A percentile compares a stretch with the other conserved stretches of the same genome.
These are phyloP conservation scores for Pholiota molesta DNA, from an alignment of 768 basidiomycete genomes.

Conservation along the genomic window DNA sequence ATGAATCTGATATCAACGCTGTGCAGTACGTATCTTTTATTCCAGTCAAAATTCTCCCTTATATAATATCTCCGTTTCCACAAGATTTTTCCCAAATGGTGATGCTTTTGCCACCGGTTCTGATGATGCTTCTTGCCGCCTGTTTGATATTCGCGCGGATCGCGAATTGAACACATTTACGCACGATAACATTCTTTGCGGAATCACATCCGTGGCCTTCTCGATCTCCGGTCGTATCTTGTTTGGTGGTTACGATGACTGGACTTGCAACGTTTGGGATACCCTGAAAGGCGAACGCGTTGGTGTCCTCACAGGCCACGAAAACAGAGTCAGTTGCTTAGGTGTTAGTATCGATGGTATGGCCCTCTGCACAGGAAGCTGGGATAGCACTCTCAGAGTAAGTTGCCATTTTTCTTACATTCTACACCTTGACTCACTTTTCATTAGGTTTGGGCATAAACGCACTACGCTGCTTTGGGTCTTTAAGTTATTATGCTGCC, in stretches of 20 bases:
- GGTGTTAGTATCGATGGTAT: slow-evolving; percentile 97
- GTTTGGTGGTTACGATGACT: slow-evolving; percentile 99
- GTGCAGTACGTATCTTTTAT: slow-evolving; percentile 73
- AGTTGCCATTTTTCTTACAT: slow-evolving; percentile 29
- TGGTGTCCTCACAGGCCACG: slow-evolving; percentile 95
- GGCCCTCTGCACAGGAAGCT: slow-evolving; percentile 97
- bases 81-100: slow-evolving; percentile 98
- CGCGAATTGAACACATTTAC: slow-evolving; percentile 96
- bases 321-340: slow-evolving; percentile 96
- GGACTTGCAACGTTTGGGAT: slow-evolving; percentile 99
- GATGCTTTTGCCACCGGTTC: slow-evolving; percentile 99
- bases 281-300: slow-evolving; percentile 98
- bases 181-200: slow-evolving; percentile 98
- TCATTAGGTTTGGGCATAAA: slow-evolving; percentile 83
- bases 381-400: slow-evolving; percentile 97
- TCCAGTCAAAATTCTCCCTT: slow-evolving; percentile 7
- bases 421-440: slow-evolving; percentile 16
- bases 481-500: slow-evolving; percentile 10
- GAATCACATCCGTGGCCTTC: slow-evolving; percentile 98
- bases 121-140: slow-evolving; percentile 96
- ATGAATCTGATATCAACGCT: slow-evolving; percentile 99
- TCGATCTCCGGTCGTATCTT: slow-evolving; percentile 96
- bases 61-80: slow-evolving; percentile 19
- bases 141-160: slow-evolving; percentile 98
- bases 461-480: slow-evolving; percentile 21